phyloP scores from a whole-genome alignment of 2,329 filamentous ascomycete genomes.

The Nigrospora sphaerica region DNA sequence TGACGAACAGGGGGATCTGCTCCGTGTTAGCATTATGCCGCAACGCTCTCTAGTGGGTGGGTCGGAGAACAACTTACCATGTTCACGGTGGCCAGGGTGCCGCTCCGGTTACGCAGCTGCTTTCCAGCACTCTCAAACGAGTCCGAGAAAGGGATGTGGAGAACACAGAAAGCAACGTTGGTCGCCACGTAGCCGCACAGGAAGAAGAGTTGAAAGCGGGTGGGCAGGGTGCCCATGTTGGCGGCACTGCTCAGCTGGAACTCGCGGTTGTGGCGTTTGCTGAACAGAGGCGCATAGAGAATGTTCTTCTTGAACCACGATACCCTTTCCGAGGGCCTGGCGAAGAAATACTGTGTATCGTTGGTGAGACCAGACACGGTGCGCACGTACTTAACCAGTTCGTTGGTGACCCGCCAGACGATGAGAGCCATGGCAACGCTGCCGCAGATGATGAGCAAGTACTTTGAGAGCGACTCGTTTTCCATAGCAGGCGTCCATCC shows the following conservation, averaged over 20 bases:
- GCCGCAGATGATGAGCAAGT: constrained; percentile 57
- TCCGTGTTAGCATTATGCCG: constrained; percentile 2
- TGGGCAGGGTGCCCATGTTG: constrained; percentile 70
- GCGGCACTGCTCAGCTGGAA: constrained; percentile 61
- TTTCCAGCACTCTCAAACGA: constrained; percentile 34
- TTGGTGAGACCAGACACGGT: constrained; percentile 70
- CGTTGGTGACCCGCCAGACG: constrained; percentile 57
- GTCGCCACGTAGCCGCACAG: constrained; percentile 60
- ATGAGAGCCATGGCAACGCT: constrained; percentile 56
- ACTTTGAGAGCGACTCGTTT: constrained; percentile 51
- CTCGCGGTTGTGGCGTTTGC: constrained; percentile 70
- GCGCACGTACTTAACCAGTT: constrained; percentile 61
- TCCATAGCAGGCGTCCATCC: constrained; percentile 28
- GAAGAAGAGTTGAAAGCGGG: constrained; percentile 68
- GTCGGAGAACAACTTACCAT: constrained; percentile 45
- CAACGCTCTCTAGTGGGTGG: background rate
- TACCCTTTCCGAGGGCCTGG: constrained; percentile 42
- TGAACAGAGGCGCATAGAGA: constrained; percentile 63
- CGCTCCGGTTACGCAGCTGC: constrained; percentile 60
- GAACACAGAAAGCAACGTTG: constrained; percentile 72
- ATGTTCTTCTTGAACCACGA: constrained; percentile 63
- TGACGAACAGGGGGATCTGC: constrained; percentile 59
- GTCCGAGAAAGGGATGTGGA: constrained; percentile 53
- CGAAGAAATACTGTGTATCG: constrained; percentile 74
- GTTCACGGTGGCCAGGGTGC: constrained; percentile 65